Percentiles rank a stretch among this genome's conserved stretches.
Evolutionary conservation across 176 grass and related monocot genomes (phyloP).

Genomic region (Carex parvula): DNA sequence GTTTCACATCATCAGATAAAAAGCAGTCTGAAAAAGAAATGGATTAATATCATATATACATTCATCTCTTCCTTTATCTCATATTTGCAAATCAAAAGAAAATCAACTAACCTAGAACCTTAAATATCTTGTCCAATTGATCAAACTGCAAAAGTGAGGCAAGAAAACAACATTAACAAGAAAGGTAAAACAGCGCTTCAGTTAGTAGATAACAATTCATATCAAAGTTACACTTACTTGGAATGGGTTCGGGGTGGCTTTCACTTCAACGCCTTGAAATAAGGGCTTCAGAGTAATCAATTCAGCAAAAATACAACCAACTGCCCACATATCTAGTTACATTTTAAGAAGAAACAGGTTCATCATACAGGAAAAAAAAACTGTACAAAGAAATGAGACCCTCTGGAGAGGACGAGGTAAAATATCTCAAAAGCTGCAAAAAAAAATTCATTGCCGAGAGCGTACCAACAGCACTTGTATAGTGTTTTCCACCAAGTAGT

Average conservation of each 20-base stretch:
- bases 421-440: constrained; percentile 17
- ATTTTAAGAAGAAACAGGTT: constrained; percentile 30
- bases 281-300: constrained; percentile 90
- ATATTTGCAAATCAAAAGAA: not conserved
- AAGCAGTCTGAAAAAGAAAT: constrained; percentile 2
- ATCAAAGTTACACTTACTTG: constrained; percentile 54
- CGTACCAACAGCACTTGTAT: constrained; percentile 98
- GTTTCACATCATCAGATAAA: constrained; percentile 15
- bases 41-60: no score
- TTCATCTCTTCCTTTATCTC: no score
- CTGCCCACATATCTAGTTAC: constrained; percentile 96
- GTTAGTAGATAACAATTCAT: not conserved
- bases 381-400: not conserved
- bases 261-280: constrained; percentile 97
- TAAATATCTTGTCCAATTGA: constrained; percentile 99
- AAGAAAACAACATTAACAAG: constrained; percentile 27
- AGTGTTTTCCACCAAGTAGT: constrained; percentile 94
- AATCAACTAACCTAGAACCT: constrained; percentile 76
- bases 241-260: constrained; percentile 88
- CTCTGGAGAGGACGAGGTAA: not conserved
- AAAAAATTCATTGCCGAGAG: constrained; percentile 26
- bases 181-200: not conserved
- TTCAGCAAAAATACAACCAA: constrained; percentile 99
- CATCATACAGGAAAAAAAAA: not conserved
- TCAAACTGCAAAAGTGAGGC: constrained; percentile 64